Evolutionary conservation across 2,329 filamentous ascomycete species (phyloP).

Genomic region (Daldinia sp.): DNA sequence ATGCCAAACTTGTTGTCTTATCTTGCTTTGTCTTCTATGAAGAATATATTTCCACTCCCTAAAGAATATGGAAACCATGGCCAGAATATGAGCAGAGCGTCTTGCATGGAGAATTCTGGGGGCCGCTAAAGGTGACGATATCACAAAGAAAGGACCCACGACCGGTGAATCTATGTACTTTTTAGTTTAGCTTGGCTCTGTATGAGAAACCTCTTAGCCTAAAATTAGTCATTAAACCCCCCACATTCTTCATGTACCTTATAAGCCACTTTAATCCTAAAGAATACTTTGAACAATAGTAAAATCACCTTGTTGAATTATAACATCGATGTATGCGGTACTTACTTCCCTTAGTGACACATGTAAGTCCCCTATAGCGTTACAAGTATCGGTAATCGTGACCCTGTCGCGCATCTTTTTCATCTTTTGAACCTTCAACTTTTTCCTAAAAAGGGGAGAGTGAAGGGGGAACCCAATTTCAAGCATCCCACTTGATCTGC

Average conservation of each 20-base stretch:
- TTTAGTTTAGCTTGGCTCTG: conserved; percentile 7
- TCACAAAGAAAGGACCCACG: neutral
- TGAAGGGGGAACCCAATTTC: conserved; percentile 38
- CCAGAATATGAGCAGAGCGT: conserved; percentile 8
- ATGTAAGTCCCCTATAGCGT: conserved; percentile 20
- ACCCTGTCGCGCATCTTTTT: conserved; percentile 31
- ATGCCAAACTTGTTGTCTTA: conserved; percentile 18
- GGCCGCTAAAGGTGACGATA: neutral
- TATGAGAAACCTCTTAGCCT: conserved; percentile 15
- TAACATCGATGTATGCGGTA: conserved; percentile 17
- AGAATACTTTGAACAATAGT: conserved; percentile 13
- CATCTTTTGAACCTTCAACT: conserved; percentile 38
- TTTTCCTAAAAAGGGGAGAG: conserved; percentile 34
- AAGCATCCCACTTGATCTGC: conserved; percentile 34
- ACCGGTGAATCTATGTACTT: conserved; percentile 16
- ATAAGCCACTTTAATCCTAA: no score
- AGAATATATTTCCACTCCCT: neutral
- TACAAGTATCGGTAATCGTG: conserved; percentile 22
- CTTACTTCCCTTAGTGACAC: conserved; percentile 3
- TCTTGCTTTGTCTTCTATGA: conserved; percentile 4
- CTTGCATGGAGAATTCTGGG: neutral
- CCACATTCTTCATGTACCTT: conserved; percentile 17
- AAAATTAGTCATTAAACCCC: conserved; percentile 15
- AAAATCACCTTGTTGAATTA: conserved; percentile 12
- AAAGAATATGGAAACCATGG: neutral